Conservation (phyloP, 2,329 filamentous ascomycete species). For the Sarocladium brachiariae region DNA sequence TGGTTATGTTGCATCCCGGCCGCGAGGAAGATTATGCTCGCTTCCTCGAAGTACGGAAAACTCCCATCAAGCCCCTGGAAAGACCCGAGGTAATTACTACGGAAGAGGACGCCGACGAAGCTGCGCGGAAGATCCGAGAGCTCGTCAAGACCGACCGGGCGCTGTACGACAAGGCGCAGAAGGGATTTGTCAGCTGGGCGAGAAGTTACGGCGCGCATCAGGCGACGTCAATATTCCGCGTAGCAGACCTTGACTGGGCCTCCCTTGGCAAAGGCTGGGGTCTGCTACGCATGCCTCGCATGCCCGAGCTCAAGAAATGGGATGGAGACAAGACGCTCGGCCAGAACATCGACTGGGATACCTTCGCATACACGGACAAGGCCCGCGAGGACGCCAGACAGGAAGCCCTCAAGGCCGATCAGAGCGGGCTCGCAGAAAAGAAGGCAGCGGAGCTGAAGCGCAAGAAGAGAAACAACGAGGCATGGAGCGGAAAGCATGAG, state of each 20-base stretch:
- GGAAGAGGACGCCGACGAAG: conserved; percentile 51
- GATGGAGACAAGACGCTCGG: conserved; percentile 59
- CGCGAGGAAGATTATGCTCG: conserved; percentile 84
- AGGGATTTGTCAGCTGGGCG: conserved; percentile 89
- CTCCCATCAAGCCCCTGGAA: conserved; percentile 62
- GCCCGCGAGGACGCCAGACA: conserved; percentile 58
- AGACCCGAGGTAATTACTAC: conserved; percentile 50
- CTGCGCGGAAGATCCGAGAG: conserved; percentile 55
- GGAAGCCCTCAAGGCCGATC: conserved; percentile 46
- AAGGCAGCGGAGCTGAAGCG: conserved; percentile 37
- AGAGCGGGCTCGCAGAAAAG: conserved; percentile 29
- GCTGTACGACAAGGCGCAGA: conserved; percentile 80
- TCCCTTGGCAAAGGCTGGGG: conserved; percentile 80
- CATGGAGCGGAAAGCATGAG: conserved; percentile 68
- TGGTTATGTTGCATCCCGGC: conserved; percentile 79
- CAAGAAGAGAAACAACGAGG: conserved; percentile 57
- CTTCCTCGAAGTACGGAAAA: conserved; percentile 82
- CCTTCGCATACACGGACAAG: conserved; percentile 66
- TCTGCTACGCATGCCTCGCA: conserved; percentile 77
- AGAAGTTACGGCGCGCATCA: conserved; percentile 87
- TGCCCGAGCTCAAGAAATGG: conserved; percentile 81
- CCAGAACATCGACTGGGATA: conserved; percentile 59
- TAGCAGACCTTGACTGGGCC: conserved; percentile 76
- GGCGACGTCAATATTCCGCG: conserved; percentile 83
- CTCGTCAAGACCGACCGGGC: conserved; percentile 45